Conservation (phyloP, 345 rosid species). For the Balakata baccata region DNA sequence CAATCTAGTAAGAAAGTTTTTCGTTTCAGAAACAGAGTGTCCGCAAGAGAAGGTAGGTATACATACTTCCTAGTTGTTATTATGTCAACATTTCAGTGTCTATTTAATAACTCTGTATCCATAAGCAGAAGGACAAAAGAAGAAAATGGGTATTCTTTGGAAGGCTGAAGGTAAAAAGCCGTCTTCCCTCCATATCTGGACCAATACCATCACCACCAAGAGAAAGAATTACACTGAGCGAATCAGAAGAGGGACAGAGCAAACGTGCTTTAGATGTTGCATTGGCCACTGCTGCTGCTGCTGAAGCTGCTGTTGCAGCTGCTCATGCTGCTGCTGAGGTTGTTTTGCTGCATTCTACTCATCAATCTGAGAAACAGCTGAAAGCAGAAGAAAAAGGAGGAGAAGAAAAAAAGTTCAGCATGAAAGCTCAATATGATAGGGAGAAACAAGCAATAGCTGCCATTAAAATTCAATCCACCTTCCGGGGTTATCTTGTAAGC, state of each 20-base stretch:
- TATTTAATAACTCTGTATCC: too few species aligned
- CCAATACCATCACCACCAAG: slow-evolving; percentile 32
- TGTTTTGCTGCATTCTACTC: slow-evolving; percentile 35
- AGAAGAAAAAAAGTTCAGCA: not conserved
- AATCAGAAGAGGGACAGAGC: slow-evolving; percentile 38
- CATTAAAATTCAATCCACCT: slow-evolving; percentile 61
- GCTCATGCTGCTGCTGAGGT: slow-evolving; percentile 33
- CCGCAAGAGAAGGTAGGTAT: slow-evolving; percentile 55
- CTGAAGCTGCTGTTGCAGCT: slow-evolving; percentile 54
- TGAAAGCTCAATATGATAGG: slow-evolving; percentile 17
- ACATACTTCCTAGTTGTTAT: not conserved
- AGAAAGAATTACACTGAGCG: not conserved
- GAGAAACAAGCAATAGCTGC: slow-evolving; percentile 46
- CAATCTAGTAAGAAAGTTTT: slow-evolving; percentile 60
- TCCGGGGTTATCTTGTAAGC: slow-evolving; percentile 78
- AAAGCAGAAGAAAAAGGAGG: not conserved
- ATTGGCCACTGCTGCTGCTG: slow-evolving; percentile 51
- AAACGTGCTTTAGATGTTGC: slow-evolving; percentile 47
- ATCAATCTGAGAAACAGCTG: slow-evolving; percentile 30
- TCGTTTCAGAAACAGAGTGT: slow-evolving; percentile 47
- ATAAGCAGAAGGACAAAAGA: slow-evolving; percentile 51
- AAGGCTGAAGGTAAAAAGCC: slow-evolving; percentile 43
- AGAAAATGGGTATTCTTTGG: slow-evolving; percentile 67
- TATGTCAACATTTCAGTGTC: not conserved
- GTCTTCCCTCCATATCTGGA: slow-evolving; percentile 49